A percentile compares a stretch with the other conserved stretches of the same genome.
Conservation (phyloP, 176 grass and related monocot genomes). For the Alloteropsis semialata region DNA sequence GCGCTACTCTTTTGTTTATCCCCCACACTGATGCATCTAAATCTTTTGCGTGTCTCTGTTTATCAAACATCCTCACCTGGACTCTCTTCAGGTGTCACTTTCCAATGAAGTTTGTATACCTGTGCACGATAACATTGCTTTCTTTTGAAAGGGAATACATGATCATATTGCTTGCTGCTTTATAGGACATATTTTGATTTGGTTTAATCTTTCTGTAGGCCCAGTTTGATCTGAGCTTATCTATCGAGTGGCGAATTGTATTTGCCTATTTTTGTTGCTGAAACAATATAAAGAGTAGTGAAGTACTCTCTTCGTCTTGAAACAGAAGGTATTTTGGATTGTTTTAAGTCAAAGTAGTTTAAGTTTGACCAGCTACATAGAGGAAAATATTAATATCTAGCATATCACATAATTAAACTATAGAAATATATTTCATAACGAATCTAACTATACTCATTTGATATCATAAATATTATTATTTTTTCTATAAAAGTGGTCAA, state of each 20-base stretch:
- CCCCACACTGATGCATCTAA: not conserved
- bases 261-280: not conserved
- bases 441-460: no score
- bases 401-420: no score
- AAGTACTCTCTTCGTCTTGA: no score
- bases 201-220: not conserved
- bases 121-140: conserved; percentile 29
- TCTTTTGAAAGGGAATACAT: not conserved
- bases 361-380: no score
- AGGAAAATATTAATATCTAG: no score
- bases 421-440: no score
- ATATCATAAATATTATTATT: no score
- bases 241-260: not conserved
- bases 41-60: conserved; percentile 40
- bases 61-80: conserved; percentile 9
- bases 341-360: no score
- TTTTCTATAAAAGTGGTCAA: no score
- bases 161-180: not conserved
- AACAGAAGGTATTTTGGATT: no score
- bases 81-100: not conserved
- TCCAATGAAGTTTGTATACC: not conserved
- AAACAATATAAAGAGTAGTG: not conserved
- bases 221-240: conserved; percentile 13
- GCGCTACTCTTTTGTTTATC: not conserved
- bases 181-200: not conserved